Evolutionary conservation across 2,329 filamentous ascomycete genomes (phyloP).

Genomic region (Cytospora chrysosperma): DNA sequence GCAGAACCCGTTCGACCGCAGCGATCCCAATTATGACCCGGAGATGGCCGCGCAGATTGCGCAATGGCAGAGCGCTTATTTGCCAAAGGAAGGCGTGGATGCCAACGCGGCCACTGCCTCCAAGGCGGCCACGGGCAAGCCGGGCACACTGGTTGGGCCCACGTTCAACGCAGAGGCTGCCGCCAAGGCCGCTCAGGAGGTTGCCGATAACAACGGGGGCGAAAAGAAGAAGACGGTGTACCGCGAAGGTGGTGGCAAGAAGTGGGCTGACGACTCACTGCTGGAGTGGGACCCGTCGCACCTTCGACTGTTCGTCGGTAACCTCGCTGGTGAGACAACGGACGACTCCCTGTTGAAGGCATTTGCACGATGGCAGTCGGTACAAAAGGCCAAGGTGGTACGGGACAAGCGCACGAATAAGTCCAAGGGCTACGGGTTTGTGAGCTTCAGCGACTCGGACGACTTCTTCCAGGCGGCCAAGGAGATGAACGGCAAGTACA

Average conservation of each 20-base stretch:
- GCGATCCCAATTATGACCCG: constrained; percentile 58
- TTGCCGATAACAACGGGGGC: constrained; percentile 48
- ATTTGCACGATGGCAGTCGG: constrained; percentile 81
- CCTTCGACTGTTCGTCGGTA: constrained; percentile 93
- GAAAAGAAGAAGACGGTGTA: constrained; percentile 83
- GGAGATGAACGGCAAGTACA: constrained; percentile 99
- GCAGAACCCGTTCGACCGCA: constrained; percentile 27
- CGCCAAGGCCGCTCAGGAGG: constrained; percentile 40
- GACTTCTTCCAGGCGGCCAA: constrained; percentile 95
- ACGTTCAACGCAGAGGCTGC: constrained; percentile 33
- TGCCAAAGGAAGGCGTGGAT: constrained; percentile 56
- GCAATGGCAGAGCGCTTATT: constrained; percentile 91
- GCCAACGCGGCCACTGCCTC: constrained; percentile 27
- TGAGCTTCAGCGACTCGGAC: constrained; percentile 92
- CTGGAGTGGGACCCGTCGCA: constrained; percentile 96
- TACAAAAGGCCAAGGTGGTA: constrained; percentile 90
- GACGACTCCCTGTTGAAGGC: constrained; percentile 95
- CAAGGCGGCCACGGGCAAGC: constrained; percentile 30
- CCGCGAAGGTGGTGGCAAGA: constrained; percentile 84
- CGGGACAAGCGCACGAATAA: constrained; percentile 96
- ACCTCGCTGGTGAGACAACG: constrained; percentile 94
- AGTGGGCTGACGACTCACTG: constrained; percentile 84
- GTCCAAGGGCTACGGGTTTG: constrained; percentile 94
- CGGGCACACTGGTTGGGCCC: constrained; percentile 31
- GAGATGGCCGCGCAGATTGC: constrained; percentile 90